Base-by-base conservation (phyloP, 345 rosid genomes). In the Aquilaria malaccensis region DNA sequence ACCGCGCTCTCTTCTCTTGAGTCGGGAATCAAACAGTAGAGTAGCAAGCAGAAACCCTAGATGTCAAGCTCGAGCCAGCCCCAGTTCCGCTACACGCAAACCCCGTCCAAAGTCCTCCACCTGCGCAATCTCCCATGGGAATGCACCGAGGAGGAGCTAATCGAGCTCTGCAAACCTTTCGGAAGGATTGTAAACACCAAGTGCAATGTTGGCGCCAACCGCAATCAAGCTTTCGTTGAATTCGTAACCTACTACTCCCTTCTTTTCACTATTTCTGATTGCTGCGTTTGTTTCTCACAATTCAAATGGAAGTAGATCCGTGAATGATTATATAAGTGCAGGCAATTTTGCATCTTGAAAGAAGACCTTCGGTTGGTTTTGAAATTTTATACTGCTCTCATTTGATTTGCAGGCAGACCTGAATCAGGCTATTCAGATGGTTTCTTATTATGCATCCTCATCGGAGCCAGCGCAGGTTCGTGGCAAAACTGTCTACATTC, bases 381-480 rank as follows among this genome's bases (percentile, higher is more conserved):
- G 43, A 37, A 2, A 37, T 5, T 3, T 37, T 37, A 37, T 37
- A 22, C 22, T 22, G 32, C 3, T 56, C 47, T 31, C 29, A 51
- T 61, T 57, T 41, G 2, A 13, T 41, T 67, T 75, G 63, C 86
- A 89, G 95, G 80, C 81, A 14, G 96, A 94, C 65, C 76, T 72
- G 70, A 90, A 89, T 68, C 99, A 90, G 74, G 97, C 99, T 53
- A 94, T 94, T 73, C 83, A 86, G 4, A 94, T 90, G 99, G 97
- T 90, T 63, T 94, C 99, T 1, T 90, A 90, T 71, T 90, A 90
- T 65, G 97, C 97, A 55, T 90, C 99, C 2, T 90, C 96, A n/a
- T 90, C 96, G 6, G 97, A 94, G 67, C 97, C 96, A 6, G 99
- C 97, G 3, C 96, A 94, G 61, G 81, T 90, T 72, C 95, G 99